Evolutionary conservation across 306 rosid species (phyloP), one percentile per base, ranked within the genome.

Genomic region (Acacia melanoxylon): DNA sequence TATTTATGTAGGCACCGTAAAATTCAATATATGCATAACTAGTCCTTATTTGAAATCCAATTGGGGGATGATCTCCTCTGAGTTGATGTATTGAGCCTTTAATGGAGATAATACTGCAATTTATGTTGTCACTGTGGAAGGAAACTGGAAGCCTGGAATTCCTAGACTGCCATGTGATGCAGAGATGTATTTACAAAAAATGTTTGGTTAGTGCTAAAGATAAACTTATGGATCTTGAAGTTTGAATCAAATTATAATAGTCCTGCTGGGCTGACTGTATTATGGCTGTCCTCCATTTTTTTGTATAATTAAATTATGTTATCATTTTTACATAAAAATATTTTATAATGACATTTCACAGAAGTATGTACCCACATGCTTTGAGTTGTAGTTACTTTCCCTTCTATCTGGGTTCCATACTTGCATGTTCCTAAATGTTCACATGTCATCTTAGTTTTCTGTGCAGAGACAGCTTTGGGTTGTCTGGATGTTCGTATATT

Each of bases 241-340:
- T 11, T 68, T 35, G 27, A 68, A 70, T 66, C 27, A 35, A 40
- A 78, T 74, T 25, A 40, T 51, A 46, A 37, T 19, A 40, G 40
- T 69, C 51, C 16, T 5, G 56, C 37, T 70, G n/a, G 24, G 35
- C 56, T 37, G 46, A 12, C 44, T 70, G 15, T 24, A 20, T 62
- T 63, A 31, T 70, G 52, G 51, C 61, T 81, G 20, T 75, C 9
- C 72, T 76, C 75, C 49, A 58, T 17, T 75, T 59, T 63, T 82
- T 69, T 37, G 81, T 77, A 52, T 78, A 20, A 52, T 72, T 86
- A 42, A 6, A 79, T 70, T 68, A 51, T 73, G 78, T 73, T 27
- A 74, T 74, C 56, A 41, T 75, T 65, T 0, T n/a, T 9, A 58
- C 2, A 22, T 22, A 56, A n/a, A n/a, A 58, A 17, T 24, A 0